Evolutionary conservation across 306 rosid genomes (phyloP), one percentile per base, ranked within the genome.

Genomic region (Cicer cuneatum): DNA sequence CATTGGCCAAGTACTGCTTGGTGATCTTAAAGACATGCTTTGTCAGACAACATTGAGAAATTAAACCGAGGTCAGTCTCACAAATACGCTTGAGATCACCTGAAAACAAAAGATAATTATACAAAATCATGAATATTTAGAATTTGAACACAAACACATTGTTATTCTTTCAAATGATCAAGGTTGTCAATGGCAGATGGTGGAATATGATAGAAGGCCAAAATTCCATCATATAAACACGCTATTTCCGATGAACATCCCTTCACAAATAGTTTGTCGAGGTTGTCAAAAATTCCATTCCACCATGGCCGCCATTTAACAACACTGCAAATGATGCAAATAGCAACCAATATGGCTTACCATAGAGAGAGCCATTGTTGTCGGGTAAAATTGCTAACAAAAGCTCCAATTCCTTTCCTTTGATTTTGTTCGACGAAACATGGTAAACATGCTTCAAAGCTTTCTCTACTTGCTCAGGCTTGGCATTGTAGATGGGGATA

Each of bases 41-140:
- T 1, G 97, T 89, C 87, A 93, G 73, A 74, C 98, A 93, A 83
- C 98, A 93, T 79, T 93, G 98, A 10, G 98, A 89, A 51, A 93
- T 92, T 49, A 93, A 79, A 48, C 98, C 98, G 71, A 93, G 97
- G 10, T 93, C 96, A 0, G 98, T 93, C 87, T 93, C 98, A 69
- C 98, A 91, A 16, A 93, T 91, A 14, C 97, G 90, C 75, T 93
- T 93, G 52, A 93, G 76, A 74, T 91, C 97, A 82, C 98, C 98
- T 93, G 83, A 68, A 76, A 84, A 71, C 14, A 81, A 66, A 59
- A 71, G 7, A 45, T 6, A n/a, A 29, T 54, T 43, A 56, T 4
- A 63, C 38, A 10, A 63, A 71, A 56, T 37, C 42, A 37, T 13
- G 10, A 68, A 59, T 37, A 60, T 67, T 64, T 43, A 35, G 14